phyloP scores from a whole-genome alignment of 768 basidiomycete genomes.

The Phallus indusiatus region DNA sequence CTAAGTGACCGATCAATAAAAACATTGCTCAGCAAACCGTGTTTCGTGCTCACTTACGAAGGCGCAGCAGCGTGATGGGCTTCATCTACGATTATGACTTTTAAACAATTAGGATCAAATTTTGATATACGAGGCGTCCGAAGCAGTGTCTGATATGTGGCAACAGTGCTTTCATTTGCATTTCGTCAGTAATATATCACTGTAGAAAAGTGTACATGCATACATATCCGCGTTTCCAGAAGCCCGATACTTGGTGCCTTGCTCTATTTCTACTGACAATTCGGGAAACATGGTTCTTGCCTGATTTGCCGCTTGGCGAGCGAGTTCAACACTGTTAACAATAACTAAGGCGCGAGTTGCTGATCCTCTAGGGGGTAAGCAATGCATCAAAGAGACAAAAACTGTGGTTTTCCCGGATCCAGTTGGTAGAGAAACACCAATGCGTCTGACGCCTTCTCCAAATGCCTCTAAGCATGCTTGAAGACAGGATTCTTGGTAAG shows the following conservation, averaged over 20 bases:
- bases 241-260: conserved; percentile 65
- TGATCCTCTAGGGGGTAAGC: conserved; percentile 37
- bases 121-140: conserved; percentile 57
- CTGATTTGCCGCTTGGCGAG: conserved; percentile 73
- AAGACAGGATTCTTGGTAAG: conserved; percentile 81
- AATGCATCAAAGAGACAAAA: conserved; percentile 73
- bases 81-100: conserved; percentile 82
- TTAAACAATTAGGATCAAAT: conserved; percentile 57
- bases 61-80: conserved; percentile 93
- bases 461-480: conserved; percentile 69
- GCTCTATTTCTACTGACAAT: conserved; percentile 87
- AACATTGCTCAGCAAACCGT: background rate
- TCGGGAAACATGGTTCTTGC: conserved; percentile 56
- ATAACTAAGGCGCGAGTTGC: conserved; percentile 62
- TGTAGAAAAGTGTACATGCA: conserved; percentile 19
- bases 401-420: conserved; percentile 87
- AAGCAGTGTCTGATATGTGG: conserved; percentile 80
- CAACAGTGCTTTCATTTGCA: conserved; percentile 55
- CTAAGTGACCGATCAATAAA: conserved; percentile 25
- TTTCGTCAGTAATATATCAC: background rate
- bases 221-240: conserved; percentile 81
- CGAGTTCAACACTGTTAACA: conserved; percentile 86
- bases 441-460: conserved; percentile 52
- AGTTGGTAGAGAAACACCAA: conserved; percentile 79
- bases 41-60: conserved; percentile 48